Evolutionary conservation across 23 red algal genomes (phyloP).

Genomic region (Pyropia haitanensis): DNA sequence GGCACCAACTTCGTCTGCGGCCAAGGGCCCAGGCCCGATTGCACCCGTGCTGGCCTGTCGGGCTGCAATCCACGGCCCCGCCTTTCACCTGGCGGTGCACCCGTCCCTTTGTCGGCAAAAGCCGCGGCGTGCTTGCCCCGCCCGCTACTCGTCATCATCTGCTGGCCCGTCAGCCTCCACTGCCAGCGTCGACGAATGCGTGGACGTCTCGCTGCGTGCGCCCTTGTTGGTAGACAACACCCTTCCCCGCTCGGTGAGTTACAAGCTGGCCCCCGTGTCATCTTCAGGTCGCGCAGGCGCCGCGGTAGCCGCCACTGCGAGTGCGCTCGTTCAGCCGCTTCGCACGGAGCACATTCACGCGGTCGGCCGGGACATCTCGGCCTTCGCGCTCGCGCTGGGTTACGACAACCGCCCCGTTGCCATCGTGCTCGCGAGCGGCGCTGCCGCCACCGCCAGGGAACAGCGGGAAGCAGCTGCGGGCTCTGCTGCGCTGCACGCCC

Average conservation of each 20-base stretch:
- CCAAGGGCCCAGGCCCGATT: not conserved
- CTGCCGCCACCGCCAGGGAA: no score
- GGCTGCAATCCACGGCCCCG: slow-evolving; percentile 7
- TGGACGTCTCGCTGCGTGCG: slow-evolving; percentile 47
- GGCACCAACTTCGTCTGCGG: no score
- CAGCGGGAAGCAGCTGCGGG: no score
- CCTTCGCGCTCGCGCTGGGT: slow-evolving; percentile 20
- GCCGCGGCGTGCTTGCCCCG: no score
- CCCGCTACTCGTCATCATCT: no score
- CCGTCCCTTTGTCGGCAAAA: slow-evolving; percentile 2
- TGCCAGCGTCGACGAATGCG: not conserved
- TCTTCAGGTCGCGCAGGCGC: not conserved
- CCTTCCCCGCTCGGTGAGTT: slow-evolving; percentile 19
- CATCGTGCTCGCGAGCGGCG: no score
- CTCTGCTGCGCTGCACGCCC: no score
- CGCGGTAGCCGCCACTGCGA: slow-evolving; percentile 8
- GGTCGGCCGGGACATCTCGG: slow-evolving; percentile 18
- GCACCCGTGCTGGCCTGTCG: slow-evolving; percentile 34
- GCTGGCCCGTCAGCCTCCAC: no score
- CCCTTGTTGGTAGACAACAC: slow-evolving; percentile 54
- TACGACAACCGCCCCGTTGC: slow-evolving; percentile 20
- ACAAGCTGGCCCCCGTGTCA: slow-evolving; percentile 26
- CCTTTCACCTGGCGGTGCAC: slow-evolving; percentile 30
- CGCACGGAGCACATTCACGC: slow-evolving; percentile 45
- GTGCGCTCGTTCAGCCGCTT: slow-evolving; percentile 31